Evolutionary conservation across 176 grass and related monocot genomes (phyloP).

Genomic region (Rhipidocladum racemiflorum): DNA sequence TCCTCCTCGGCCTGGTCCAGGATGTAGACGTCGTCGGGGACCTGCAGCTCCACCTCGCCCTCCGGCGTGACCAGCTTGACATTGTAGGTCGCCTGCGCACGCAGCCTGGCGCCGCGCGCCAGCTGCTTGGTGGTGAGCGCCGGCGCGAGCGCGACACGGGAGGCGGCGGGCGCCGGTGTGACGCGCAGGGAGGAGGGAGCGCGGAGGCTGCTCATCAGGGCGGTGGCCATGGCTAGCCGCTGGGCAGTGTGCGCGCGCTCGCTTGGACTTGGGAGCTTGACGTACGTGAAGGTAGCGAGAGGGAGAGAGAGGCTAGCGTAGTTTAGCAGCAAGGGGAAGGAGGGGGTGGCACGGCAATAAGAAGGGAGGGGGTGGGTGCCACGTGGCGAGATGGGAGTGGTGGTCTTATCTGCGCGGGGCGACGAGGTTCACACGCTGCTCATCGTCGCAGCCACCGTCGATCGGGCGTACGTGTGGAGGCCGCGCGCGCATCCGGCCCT

Average conservation of each 20-base stretch:
- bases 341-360: conserved; percentile 1
- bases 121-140: background rate
- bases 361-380: background rate
- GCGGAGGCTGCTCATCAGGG: conserved; percentile 34
- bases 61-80: conserved; percentile 62
- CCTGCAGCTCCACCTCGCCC: conserved; percentile 51
- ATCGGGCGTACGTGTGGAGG: too few species aligned
- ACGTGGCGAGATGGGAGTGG: conserved; percentile 38
- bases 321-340: too few species aligned
- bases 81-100: conserved; percentile 52
- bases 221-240: too few species aligned
- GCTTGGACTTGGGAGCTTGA: too few species aligned
- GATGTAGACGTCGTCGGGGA: conserved; percentile 62
- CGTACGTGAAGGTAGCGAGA: too few species aligned
- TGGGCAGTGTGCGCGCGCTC: too few species aligned
- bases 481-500: too few species aligned
- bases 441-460: conserved; percentile 3
- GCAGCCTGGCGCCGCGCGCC: conserved; percentile 6
- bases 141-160: background rate
- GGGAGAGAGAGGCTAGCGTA: too few species aligned
- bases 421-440: conserved; percentile 50
- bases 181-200: conserved; percentile 30
- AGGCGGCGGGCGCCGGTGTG: background rate
- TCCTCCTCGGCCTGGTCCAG: conserved; percentile 64
- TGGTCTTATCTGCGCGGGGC: conserved; percentile 32